Conservation (phyloP, 257 asterid species). For the Nicotiana sylvestris region DNA sequence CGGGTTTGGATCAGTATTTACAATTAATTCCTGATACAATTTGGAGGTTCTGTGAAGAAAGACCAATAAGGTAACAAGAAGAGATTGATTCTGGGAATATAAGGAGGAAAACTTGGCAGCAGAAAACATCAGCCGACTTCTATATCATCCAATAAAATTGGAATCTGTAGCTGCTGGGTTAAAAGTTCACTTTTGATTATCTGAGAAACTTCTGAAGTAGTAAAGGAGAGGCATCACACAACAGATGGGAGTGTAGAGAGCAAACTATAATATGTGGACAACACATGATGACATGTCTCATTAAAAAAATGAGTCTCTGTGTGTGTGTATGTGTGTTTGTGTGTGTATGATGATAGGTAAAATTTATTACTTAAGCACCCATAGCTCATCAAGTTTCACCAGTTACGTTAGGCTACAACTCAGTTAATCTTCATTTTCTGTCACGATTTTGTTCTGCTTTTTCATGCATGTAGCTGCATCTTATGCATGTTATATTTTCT, state of each 20-base stretch:
- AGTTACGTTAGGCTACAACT: not conserved
- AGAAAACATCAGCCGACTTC: not conserved
- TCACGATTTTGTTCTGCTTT: not conserved
- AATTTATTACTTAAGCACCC: not conserved
- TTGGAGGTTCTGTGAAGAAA: not conserved
- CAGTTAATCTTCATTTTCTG: not conserved
- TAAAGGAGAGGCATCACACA: not conserved
- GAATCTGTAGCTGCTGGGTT: not conserved
- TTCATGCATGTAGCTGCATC: not conserved
- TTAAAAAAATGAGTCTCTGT: not conserved
- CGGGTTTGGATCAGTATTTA: not conserved
- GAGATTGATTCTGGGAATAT: not conserved
- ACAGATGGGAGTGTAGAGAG: not conserved
- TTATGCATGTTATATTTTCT: not conserved
- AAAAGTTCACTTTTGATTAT: not conserved
- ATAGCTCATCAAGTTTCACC: not conserved
- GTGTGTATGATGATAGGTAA: not conserved
- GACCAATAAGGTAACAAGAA: not conserved
- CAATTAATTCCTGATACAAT: not conserved
- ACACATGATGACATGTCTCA: not conserved
- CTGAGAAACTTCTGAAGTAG: not conserved
- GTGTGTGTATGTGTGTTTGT: not conserved
- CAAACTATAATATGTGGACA: not conserved
- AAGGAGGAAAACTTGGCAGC: conserved; percentile 3
- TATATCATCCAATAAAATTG: not conserved